Evolutionary conservation across 495 filamentous ascomycete genomes (phyloP), one percentile per base, ranked within the genome.

Genomic region (Podospora tetraspora): DNA sequence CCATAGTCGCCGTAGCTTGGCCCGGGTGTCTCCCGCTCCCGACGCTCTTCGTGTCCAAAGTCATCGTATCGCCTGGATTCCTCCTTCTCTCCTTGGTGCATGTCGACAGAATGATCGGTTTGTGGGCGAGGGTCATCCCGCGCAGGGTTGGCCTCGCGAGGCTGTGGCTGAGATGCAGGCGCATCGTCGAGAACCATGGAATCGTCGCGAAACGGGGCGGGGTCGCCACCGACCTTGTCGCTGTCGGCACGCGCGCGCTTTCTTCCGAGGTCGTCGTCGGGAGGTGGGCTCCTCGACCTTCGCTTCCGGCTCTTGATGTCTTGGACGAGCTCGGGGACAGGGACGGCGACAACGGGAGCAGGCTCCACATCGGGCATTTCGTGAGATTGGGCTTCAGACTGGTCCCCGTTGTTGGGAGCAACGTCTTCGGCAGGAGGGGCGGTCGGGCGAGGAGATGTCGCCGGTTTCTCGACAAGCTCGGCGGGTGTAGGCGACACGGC

Each of bases 301-400:
- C 91, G 87, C 79, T 93, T 94, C 61, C 92, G 84, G 77, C 91
- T 93, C 66, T 85, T 86, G 24, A 77, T 74, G 63, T 93, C 91
- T 59, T 90, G 87, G 32, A 79, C 64, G 23, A 81, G 66, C 29
- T 75, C 72, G 21, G 67, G 69, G 27, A 66, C 29, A n/a, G 69
- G 21, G 13, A 58, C 60, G 6, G 61, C 27, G 12, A 68, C 67
- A 24, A 52, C 10, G 43, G 71, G 34, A 30, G 59, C 52, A 21
- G 64, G 68, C 16, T 71, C 58, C 16, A 65, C 32, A 6, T 10
- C 12, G 24, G 13, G 57, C 57, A 61, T 34, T 22, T 37, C 56
- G 9, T 52, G 19, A 10, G 37, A 13, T 29, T 66, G 16, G 22
- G 22, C n/a, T 25, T 58, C 24, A 43, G 34, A 12, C 34, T 43